A percentile compares a stretch with the other conserved stretches of the same genome.
Conservation (phyloP, 1,284 basidiomycete genomes). For the Sanghuangporus weigelae region DNA sequence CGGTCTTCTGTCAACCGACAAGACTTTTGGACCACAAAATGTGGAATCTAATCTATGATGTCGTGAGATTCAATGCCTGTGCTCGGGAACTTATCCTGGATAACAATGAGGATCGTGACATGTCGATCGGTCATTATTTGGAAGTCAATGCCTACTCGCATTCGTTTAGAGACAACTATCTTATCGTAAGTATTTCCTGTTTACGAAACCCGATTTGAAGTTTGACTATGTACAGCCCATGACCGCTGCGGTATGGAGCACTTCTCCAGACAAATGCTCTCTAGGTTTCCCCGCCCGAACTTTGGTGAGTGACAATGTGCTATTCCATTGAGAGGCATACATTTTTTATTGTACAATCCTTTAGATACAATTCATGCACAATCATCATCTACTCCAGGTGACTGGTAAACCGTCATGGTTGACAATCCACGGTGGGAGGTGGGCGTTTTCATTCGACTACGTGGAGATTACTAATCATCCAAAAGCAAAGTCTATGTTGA, state of each 20-base stretch:
- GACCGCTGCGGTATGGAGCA: conserved; percentile 81
- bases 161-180: conserved; percentile 71
- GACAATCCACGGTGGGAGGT: conserved; percentile 73
- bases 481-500: conserved; percentile 62
- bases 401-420: conserved; percentile 74
- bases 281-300: conserved; percentile 72
- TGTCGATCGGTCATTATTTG: conserved; percentile 70
- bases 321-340: background rate
- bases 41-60: conserved; percentile 77
- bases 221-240: conserved; percentile 49
- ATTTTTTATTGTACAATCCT: conserved; percentile 6
- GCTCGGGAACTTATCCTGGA: conserved; percentile 40
- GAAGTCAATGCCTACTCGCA: conserved; percentile 61
- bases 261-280: conserved; percentile 67
- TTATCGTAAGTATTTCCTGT: conserved; percentile 51
- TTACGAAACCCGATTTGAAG: background rate
- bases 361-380: conserved; percentile 69
- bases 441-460: conserved; percentile 12
- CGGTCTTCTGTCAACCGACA: conserved; percentile 62
- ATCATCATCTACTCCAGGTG: conserved; percentile 76
- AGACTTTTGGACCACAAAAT: conserved; percentile 61
- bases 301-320: conserved; percentile 36
- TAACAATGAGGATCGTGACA: conserved; percentile 27
- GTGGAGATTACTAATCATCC: background rate
- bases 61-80: conserved; percentile 74